Evolutionary conservation across 2,329 filamentous ascomycete genomes (phyloP), one percentile per base, ranked within the genome.

Genomic region (Achaetomium macrosporum): DNA sequence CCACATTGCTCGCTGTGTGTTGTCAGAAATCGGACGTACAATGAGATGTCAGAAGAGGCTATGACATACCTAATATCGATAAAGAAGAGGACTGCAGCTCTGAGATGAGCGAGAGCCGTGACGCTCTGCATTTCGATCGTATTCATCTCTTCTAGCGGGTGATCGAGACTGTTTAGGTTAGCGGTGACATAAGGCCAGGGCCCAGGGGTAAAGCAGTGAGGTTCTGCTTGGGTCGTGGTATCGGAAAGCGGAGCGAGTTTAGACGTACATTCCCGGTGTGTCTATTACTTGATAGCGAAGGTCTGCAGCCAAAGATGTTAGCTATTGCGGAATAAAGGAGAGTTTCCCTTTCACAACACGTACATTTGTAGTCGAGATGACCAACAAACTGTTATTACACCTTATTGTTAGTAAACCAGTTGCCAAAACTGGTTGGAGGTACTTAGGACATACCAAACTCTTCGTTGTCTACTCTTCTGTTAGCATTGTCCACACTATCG

Each of bases 61-160:
- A 30, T 9, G 20, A 42, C 51, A 19, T 44, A 58, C 57, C 57
- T 59, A 42, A 63, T 63, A 48, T 63, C 61, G 35, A 63, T 62
- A 39, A 63, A 63, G 55, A 62, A 63, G 42, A 97, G 77, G 59
- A 99, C 95, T 52, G 92, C 92, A 40, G 91, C 95, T 64, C 92
- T 83, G 67, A 99, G 78, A 76, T 99, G 95, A 47, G 93, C 93
- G 74, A 99, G 96, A 11, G 95, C 93, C 16, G 92, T 97, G 62
- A 99, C 96, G 57, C 88, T 88, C 77, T 97, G 93, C 90, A 97
- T 97, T 73, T 99, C 93, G 67, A 99, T 99, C 3, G 93, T 97
- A 75, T 96, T 96, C 93, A 97, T 99, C 75, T 97, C 93, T 73
- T 97, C 93, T 9, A 99, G 82, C 35, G 92, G 91, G 69, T 99